These are phyloP conservation scores for Balansia obtecta DNA, from an alignment of 2,329 filamentous ascomycete genomes.

Conservation along the genomic window DNA sequence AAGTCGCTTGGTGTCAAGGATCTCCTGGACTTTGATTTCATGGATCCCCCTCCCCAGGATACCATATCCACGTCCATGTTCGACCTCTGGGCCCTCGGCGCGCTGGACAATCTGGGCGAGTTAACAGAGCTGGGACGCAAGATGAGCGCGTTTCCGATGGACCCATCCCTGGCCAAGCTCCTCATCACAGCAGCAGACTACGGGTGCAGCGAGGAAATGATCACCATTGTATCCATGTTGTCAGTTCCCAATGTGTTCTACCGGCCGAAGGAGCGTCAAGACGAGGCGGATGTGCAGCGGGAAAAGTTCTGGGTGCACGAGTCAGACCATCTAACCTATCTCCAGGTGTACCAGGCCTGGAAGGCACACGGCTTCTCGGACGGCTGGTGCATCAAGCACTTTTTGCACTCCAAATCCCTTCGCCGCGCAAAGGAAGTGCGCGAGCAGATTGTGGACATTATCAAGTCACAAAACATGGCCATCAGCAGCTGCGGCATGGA, in stretches of 20 bases:
- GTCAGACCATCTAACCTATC: slow-evolving; percentile 87
- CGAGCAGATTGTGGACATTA: slow-evolving; percentile 87
- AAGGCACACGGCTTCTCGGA: slow-evolving; percentile 81
- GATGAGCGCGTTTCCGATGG: slow-evolving; percentile 98
- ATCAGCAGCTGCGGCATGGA: slow-evolving; percentile 86
- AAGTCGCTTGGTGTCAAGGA: slow-evolving; percentile 94
- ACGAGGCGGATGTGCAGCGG: slow-evolving; percentile 87
- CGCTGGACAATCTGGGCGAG: slow-evolving; percentile 86
- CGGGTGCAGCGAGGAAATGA: slow-evolving; percentile 91
- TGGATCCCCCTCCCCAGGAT: slow-evolving; percentile 96
- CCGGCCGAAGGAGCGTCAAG: slow-evolving; percentile 87
- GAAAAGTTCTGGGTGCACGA: slow-evolving; percentile 99
- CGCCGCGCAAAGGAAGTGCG: slow-evolving; percentile 87
- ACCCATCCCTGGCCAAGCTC: slow-evolving; percentile 87
- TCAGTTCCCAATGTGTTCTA: slow-evolving; percentile 96
- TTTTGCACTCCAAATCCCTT: slow-evolving; percentile 88
- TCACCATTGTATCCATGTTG: slow-evolving; percentile 96
- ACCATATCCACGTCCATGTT: slow-evolving; percentile 96
- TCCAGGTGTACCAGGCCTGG: slow-evolving; percentile 96
- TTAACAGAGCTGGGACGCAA: slow-evolving; percentile 75
- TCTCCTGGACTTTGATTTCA: slow-evolving; percentile 93
- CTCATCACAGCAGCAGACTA: slow-evolving; percentile 86
- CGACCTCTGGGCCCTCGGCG: slow-evolving; percentile 91
- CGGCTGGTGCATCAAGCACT: slow-evolving; percentile 85
- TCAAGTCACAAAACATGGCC: slow-evolving; percentile 84